phyloP scores from a whole-genome alignment of 2,329 filamentous ascomycete genomes.

The Akanthomyces lecanii region DNA sequence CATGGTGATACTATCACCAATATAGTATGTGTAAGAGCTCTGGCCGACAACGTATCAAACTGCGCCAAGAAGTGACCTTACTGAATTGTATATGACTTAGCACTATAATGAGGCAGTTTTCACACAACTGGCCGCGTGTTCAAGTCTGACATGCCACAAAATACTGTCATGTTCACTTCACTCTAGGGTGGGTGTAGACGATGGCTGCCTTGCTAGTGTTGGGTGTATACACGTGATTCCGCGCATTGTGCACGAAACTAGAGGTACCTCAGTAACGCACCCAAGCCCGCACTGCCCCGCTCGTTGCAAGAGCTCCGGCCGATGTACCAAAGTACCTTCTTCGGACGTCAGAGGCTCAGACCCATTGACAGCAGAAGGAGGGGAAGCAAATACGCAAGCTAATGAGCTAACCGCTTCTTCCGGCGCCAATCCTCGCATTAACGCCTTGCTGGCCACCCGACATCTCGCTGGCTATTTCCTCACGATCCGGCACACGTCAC shows the following conservation, averaged over 20 bases:
- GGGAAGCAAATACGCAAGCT: conserved; percentile 1
- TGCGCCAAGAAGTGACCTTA: neutral
- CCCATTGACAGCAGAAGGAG: conserved; percentile 3
- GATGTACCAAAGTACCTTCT: neutral
- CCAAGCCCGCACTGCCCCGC: neutral
- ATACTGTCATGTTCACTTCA: neutral
- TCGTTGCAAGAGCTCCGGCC: neutral
- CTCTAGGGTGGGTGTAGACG: conserved; percentile 8
- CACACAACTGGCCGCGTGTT: neutral
- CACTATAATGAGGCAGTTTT: neutral
- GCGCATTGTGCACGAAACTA: neutral
- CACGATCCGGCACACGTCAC: neutral
- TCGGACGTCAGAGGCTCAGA: neutral
- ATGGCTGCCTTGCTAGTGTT: neutral
- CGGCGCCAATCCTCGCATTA: conserved; percentile 4
- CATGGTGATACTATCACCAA: neutral
- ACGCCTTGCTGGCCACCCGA: neutral
- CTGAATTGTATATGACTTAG: neutral
- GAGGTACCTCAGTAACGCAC: neutral
- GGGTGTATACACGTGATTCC: neutral
- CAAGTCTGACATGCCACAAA: neutral
- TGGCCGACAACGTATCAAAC: fast-evolving
- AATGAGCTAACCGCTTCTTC: conserved; percentile 12
- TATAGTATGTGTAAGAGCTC: neutral
- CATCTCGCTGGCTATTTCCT: neutral